phyloP scores from a whole-genome alignment of 83 land plant genomes.

The Thuja plicata region DNA sequence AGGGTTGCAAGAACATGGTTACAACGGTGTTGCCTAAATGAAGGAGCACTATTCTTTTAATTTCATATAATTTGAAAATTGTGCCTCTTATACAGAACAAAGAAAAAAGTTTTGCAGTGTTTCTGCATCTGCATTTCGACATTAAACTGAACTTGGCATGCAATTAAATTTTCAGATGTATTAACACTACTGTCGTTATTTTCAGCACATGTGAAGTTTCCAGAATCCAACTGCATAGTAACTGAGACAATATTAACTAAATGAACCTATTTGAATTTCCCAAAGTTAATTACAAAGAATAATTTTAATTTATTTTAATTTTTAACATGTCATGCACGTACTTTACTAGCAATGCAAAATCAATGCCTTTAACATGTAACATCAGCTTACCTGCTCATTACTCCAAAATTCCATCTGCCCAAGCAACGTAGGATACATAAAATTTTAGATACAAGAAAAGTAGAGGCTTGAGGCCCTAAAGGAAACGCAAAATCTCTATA shows the following conservation, averaged over 20 bases:
- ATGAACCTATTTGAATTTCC: conserved; percentile 52
- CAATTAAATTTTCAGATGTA: not conserved
- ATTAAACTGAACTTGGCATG: no score
- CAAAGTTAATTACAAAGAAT: not conserved
- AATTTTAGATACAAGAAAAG: not conserved
- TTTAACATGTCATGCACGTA: not conserved
- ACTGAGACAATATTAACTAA: conserved; percentile 93
- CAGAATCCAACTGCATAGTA: conserved; percentile 85
- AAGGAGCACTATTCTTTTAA: not conserved
- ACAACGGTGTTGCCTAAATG: not conserved
- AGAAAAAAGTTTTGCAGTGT: not conserved
- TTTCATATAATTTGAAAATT: not conserved
- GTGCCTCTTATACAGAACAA: not conserved
- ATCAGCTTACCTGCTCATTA: conserved; percentile 73
- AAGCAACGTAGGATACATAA: not conserved
- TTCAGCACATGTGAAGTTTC: not conserved
- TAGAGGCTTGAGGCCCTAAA: not conserved
- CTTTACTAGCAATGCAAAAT: not conserved
- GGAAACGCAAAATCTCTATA: not conserved
- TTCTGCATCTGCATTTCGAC: not conserved
- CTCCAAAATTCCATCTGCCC: conserved; percentile 89
- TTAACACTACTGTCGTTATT: not conserved
- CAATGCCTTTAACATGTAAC: not conserved
- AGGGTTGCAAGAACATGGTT: not conserved
- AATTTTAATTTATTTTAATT: not conserved